Percentiles rank a stretch among this genome's conserved stretches.
Conservation (phyloP, 1,284 basidiomycete genomes). For the Cryptococcus sp. region DNA sequence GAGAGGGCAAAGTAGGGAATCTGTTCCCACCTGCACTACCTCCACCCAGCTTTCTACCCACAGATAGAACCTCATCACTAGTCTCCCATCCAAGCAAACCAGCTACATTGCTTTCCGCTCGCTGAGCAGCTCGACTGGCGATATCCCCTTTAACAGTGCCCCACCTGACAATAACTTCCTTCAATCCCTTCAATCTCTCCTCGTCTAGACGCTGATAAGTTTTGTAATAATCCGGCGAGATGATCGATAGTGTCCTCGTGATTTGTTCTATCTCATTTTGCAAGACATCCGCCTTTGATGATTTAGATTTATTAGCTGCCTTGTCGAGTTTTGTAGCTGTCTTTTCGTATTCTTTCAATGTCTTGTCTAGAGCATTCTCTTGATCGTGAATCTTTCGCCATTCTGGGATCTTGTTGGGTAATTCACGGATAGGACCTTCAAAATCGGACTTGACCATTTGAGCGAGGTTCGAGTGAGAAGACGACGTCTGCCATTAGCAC, state of each 20-base stretch:
- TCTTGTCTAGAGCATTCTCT: constrained; percentile 42
- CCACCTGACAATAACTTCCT: constrained; percentile 46
- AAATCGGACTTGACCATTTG: constrained; percentile 35
- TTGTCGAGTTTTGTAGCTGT: constrained; percentile 41
- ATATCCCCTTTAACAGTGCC: constrained; percentile 44
- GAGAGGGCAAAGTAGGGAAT: constrained; percentile 5
- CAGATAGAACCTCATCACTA: constrained; percentile 30
- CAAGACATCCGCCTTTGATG: constrained; percentile 34
- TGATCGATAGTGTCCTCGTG: constrained; percentile 27
- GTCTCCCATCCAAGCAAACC: constrained; percentile 43
- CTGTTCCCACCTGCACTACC: constrained; percentile 13
- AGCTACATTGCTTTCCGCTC: constrained; percentile 38
- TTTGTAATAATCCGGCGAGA: constrained; percentile 41
- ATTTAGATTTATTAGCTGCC: constrained; percentile 42
- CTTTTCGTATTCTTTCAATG: constrained; percentile 46
- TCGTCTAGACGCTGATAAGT: constrained; percentile 45
- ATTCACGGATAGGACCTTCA: constrained; percentile 38
- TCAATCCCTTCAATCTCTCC: constrained; percentile 37
- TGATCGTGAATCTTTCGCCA: constrained; percentile 41
- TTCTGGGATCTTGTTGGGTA: constrained; percentile 37
- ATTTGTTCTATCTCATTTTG: constrained; percentile 33
- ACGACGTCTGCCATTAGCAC: constrained; percentile 28
- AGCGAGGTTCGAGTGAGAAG: constrained; percentile 38
- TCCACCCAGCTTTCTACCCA: constrained; percentile 33
- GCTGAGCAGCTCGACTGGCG: constrained; percentile 37